Evolutionary conservation across 106 monocot species (phyloP), one percentile per base, ranked within the genome.

Genomic region (Platanthera guangdongensis): DNA sequence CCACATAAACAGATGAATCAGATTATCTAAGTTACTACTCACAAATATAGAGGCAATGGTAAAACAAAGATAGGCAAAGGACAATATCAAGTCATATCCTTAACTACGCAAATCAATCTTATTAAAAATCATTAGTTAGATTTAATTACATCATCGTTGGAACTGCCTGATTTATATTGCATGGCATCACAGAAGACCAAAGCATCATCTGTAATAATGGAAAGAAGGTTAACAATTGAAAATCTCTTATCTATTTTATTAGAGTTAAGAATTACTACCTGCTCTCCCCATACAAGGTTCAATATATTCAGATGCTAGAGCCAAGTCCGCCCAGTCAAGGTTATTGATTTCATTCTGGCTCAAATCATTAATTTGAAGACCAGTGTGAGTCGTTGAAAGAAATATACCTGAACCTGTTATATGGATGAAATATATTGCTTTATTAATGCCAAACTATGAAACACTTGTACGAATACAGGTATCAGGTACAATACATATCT

Each of bases 291-390:
- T 49, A 72, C 22, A 21, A 64, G 83, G 47, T 78, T 80, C 76
- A 50, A 72, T 68, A 15, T 6, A 51, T 47, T 63, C 54, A 72
- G 80, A 69, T 65, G 65, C 76, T 59, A 78, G 80, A 73, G 84
- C 77, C 7, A 88, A 72, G 51, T 83, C 82, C 46, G 63, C 82
- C 88, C 85, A 88, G 14, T 83, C 85, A 69, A 88, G 80, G 57
- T 80, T 85, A 74, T 85, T 83, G 28, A 89, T 82, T 46, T 86
- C 82, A 82, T 84, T 71, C n/a, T 84, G 80, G 52, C 78, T 67
- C 57, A 75, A 81, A 50, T 85, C 76, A 78, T 83, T 70, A 54
- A 57, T 74, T 53, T 47, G 62, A 74, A 70, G 64, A 46, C 76
- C 82, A 64, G 18, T 74, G 62, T 19, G 5, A 14, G 65, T 54